A percentile compares a stretch with the other conserved stretches of the same genome.
Evolutionary conservation across 2,329 filamentous ascomycete genomes (phyloP).

Genomic region (Colletotrichum scovillei): DNA sequence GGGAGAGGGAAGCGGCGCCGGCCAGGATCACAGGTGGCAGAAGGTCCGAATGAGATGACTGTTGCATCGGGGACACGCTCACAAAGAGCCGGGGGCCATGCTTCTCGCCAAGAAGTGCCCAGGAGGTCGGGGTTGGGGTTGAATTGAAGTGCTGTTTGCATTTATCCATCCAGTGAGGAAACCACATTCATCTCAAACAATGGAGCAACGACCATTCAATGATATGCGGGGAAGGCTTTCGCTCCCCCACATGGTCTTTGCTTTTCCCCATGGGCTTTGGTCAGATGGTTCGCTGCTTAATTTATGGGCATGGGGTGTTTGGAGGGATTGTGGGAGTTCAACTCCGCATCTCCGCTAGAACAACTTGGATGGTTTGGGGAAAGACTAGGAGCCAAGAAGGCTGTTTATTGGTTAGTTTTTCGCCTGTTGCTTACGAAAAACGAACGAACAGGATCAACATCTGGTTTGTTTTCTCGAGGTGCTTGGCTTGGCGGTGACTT

Average conservation of each 20-base stretch:
- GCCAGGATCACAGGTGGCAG: conserved; percentile 17
- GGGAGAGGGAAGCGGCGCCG: conserved; percentile 23
- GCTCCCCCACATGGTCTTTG: neutral
- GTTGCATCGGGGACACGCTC: conserved; percentile 1
- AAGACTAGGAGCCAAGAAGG: neutral
- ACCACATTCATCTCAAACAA: neutral
- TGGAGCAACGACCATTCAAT: neutral
- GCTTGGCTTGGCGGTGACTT: conserved; percentile 10
- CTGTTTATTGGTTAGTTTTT: neutral
- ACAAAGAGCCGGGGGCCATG: conserved; percentile 9
- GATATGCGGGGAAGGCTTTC: conserved; percentile 21
- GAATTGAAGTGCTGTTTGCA: neutral
- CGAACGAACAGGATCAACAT: neutral
- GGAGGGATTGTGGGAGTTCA: neutral
- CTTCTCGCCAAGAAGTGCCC: neutral
- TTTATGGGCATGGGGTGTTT: conserved; percentile 6
- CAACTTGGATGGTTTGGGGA: neutral
- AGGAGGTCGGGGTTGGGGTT: neutral
- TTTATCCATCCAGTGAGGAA: conserved; percentile 34
- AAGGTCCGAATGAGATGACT: conserved; percentile 34
- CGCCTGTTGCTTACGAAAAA: neutral
- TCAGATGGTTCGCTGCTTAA: conserved; percentile 25
- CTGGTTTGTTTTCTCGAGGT: conserved; percentile 4
- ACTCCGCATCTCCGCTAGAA: conserved; percentile 18
- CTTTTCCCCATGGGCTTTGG: conserved; percentile 22